Evolutionary conservation across 2,329 filamentous ascomycete species (phyloP).

Genomic region (Cytospora schulzeri): DNA sequence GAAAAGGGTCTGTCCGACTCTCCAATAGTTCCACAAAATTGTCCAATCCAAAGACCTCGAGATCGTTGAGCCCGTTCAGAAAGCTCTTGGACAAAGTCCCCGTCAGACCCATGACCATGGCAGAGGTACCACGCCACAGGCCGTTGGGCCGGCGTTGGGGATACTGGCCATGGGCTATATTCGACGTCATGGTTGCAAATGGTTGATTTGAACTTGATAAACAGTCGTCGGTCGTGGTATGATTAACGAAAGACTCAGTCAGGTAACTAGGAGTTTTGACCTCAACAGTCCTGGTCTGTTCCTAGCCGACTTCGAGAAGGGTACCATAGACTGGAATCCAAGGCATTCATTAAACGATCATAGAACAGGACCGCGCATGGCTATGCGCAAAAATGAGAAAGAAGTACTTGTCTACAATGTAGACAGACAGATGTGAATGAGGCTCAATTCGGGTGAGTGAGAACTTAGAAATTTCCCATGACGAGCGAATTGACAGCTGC

Average conservation of each 20-base stretch:
- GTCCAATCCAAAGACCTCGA: slow-evolving; percentile 77
- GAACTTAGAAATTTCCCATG: background rate
- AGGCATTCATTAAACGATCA: background rate
- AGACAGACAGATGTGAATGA: background rate
- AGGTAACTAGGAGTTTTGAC: background rate
- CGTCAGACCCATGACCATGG: slow-evolving; percentile 72
- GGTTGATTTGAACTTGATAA: background rate
- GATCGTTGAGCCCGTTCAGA: slow-evolving; percentile 71
- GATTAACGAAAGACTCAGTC: background rate
- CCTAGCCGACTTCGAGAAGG: background rate
- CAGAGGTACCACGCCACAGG: slow-evolving; percentile 74
- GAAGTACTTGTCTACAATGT: background rate
- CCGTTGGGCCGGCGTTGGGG: slow-evolving; percentile 53
- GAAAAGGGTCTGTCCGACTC: slow-evolving; percentile 65
- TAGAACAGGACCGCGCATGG: background rate
- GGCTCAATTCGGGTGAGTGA: background rate
- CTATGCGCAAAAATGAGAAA: background rate
- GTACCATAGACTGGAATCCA: background rate
- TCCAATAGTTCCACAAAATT: slow-evolving; percentile 77
- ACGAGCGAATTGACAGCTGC: background rate
- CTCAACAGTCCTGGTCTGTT: background rate
- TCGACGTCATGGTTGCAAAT: slow-evolving; percentile 20
- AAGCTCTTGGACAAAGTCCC: slow-evolving; percentile 73
- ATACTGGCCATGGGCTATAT: slow-evolving; percentile 27
- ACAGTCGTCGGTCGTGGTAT: background rate